These are phyloP conservation scores for Nannochloropsis oceanica DNA, from an alignment of 108 stramenopile genomes.

Conservation along the genomic window DNA sequence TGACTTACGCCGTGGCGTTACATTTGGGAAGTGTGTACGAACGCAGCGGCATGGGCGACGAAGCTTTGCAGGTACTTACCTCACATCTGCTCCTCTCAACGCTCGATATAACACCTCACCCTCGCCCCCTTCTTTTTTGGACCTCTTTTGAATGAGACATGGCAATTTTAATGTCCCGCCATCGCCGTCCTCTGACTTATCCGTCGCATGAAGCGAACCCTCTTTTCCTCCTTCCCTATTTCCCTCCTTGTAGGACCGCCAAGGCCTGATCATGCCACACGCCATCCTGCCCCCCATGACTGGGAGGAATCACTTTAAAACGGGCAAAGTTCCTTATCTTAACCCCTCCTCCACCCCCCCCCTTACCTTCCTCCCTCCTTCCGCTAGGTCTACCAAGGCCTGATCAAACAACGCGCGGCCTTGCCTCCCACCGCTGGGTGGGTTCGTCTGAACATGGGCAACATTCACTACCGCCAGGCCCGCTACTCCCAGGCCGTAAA, in stretches of 20 bases:
- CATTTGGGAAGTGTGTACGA: constrained; percentile 59
- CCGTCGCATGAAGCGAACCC: background rate
- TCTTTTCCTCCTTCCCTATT: background rate
- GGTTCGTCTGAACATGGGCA: constrained; percentile 69
- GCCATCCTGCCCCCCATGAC: constrained; percentile 30
- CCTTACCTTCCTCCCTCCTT: constrained; percentile 19
- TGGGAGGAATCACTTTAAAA: constrained; percentile 58
- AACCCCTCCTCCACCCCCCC: background rate
- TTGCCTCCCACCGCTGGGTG: constrained; percentile 37
- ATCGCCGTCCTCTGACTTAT: background rate
- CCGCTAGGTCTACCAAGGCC: constrained; percentile 45
- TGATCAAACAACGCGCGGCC: constrained; percentile 53
- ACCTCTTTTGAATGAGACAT: no score
- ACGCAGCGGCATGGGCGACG: constrained; percentile 54
- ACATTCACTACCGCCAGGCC: constrained; percentile 60
- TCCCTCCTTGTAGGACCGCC: constrained; percentile 32
- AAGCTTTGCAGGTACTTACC: constrained; percentile 31
- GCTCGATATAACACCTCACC: no score
- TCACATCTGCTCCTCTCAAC: no score
- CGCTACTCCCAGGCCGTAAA: constrained; percentile 62
- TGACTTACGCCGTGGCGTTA: constrained; percentile 60
- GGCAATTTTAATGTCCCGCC: no score
- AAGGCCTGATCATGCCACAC: constrained; percentile 52
- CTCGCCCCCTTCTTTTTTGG: no score
- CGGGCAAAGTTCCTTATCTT: constrained; percentile 66